Conservation (phyloP, 2,329 filamentous ascomycete species). For the Xylaria sp. region DNA sequence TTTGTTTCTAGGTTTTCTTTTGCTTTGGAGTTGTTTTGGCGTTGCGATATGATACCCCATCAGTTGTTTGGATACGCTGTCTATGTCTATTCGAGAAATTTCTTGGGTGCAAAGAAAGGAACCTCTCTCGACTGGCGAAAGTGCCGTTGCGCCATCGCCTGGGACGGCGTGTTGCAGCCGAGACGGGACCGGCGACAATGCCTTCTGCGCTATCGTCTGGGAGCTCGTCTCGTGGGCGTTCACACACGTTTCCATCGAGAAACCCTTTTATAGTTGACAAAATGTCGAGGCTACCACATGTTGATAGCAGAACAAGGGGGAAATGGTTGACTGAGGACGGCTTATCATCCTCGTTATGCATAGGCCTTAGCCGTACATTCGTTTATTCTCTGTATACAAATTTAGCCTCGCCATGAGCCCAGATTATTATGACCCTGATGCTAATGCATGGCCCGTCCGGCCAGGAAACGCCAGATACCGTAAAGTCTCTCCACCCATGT, state of each 20-base stretch:
- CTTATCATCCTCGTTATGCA: slow-evolving; percentile 18
- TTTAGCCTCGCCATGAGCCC: slow-evolving; percentile 32
- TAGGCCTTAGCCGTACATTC: slow-evolving; percentile 40
- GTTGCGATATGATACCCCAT: slow-evolving; percentile 65
- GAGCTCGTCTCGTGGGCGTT: slow-evolving; percentile 53
- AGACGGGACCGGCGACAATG: slow-evolving; percentile 62
- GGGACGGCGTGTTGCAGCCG: slow-evolving; percentile 60
- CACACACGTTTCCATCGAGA: slow-evolving; percentile 40
- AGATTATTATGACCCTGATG: slow-evolving; percentile 17
- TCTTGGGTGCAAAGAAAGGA: slow-evolving; percentile 37
- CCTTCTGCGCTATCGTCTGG: slow-evolving; percentile 63
- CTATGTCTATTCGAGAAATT: slow-evolving; percentile 57
- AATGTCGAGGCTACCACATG: slow-evolving; percentile 13
- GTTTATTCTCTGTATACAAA: slow-evolving; percentile 43
- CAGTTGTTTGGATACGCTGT: slow-evolving; percentile 64
- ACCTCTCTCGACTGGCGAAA: slow-evolving; percentile 54
- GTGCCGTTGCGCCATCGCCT: slow-evolving; percentile 61
- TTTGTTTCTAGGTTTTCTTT: slow-evolving; percentile 16
- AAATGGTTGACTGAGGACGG: slow-evolving; percentile 22
- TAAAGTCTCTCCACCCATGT: slow-evolving; percentile 12
- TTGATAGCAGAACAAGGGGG: slow-evolving; percentile 3
- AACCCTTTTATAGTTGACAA: slow-evolving; percentile 25
- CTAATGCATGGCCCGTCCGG: slow-evolving; percentile 17
- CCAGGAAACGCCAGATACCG: slow-evolving; percentile 17
- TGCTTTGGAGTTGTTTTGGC: slow-evolving; percentile 42